Percentiles rank a stretch among this genome's conserved stretches.
These are phyloP conservation scores for Diaporthe nobilis DNA, from an alignment of 2,329 filamentous ascomycete genomes.

Conservation along the genomic window DNA sequence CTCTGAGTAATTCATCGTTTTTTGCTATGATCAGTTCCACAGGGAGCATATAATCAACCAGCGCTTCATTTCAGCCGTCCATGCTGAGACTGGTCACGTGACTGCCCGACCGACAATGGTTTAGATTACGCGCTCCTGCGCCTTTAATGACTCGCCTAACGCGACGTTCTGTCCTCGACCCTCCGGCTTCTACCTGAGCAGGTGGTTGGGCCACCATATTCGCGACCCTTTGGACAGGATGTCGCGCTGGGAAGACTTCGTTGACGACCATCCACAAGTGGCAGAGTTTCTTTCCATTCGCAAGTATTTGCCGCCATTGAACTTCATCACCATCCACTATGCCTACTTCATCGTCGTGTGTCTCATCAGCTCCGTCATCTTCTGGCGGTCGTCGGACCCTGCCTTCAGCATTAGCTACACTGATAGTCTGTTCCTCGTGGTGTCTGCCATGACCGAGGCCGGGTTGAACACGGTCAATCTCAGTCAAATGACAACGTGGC, in stretches of 20 bases:
- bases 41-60: not conserved
- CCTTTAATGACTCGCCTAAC: not conserved
- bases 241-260: conserved; percentile 38
- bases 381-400: conserved; percentile 71
- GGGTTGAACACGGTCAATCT: conserved; percentile 79
- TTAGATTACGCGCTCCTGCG: not conserved
- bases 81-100: not conserved
- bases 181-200: not conserved
- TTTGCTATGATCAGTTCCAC: fast-evolving
- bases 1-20: not conserved
- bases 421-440: conserved; percentile 76
- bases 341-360: conserved; percentile 73
- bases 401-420: conserved; percentile 68
- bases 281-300: not conserved
- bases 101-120: not conserved
- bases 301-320: conserved; percentile 59
- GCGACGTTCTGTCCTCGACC: not conserved
- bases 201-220: not conserved
- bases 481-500: conserved; percentile 74
- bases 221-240: not conserved
- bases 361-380: conserved; percentile 70
- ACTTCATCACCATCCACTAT: conserved; percentile 77
- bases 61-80: too few relatives aligned
- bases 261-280: conserved; percentile 38
- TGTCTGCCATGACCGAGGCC: conserved; percentile 77